Percentiles rank a stretch among this genome's conserved stretches.
Conservation (phyloP, 371 early-diverging fungal genomes). For the Mortierella sp. region DNA sequence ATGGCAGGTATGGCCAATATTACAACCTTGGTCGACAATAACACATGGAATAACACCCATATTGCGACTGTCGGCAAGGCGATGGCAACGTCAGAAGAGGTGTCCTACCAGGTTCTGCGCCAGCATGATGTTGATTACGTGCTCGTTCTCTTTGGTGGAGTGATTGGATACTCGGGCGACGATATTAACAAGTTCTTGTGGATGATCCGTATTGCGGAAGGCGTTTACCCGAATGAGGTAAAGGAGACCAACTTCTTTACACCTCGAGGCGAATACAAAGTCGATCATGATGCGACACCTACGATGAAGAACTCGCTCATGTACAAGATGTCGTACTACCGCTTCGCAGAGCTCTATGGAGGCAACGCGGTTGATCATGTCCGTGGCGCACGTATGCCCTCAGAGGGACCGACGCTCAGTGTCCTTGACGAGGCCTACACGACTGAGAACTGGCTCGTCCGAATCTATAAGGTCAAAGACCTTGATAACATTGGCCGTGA, state of each 20-base stretch:
- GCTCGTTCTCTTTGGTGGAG: constrained; percentile 95
- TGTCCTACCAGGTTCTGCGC: constrained; percentile 89
- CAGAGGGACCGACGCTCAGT: constrained; percentile 81
- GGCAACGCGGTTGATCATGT: constrained; percentile 89
- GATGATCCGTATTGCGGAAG: constrained; percentile 99
- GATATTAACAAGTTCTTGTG: constrained; percentile 99
- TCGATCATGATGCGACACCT: constrained; percentile 89
- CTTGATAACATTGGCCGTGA: constrained; percentile 91
- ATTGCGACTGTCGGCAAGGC: constrained; percentile 99
- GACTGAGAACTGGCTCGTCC: constrained; percentile 94
- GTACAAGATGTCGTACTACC: constrained; percentile 98
- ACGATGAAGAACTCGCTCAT: constrained; percentile 93
- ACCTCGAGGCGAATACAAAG: constrained; percentile 89
- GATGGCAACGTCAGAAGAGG: constrained; percentile 92
- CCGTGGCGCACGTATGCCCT: constrained; percentile 81
- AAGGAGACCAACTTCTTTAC: constrained; percentile 92
- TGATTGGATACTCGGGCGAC: constrained; percentile 97
- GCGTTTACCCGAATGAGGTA: constrained; percentile 95
- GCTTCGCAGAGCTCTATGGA: constrained; percentile 90
- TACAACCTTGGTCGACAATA: constrained; percentile 98
- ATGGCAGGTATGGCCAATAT: constrained; percentile 99
- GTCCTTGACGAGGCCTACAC: constrained; percentile 94
- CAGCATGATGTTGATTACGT: constrained; percentile 97
- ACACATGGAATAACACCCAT: constrained; percentile 99
- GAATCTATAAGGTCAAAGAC: constrained; percentile 96